phyloP scores from a whole-genome alignment of 192 early-diverging fungal species.

The Linnemannia hyalina region DNA sequence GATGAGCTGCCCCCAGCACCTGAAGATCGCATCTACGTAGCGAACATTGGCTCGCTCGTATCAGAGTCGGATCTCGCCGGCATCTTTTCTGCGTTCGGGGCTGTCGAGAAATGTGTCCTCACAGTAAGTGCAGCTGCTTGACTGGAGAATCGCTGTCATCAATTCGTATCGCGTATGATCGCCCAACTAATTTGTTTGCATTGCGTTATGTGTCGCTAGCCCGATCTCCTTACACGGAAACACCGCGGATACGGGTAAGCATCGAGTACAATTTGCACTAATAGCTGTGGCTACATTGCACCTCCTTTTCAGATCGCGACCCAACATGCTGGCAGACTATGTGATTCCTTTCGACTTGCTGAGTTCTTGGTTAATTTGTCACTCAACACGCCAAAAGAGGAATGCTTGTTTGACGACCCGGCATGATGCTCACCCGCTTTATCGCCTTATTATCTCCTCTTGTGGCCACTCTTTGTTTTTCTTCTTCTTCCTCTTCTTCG shows the following conservation, averaged over 20 bases:
- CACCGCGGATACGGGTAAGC: slow-evolving; percentile 87
- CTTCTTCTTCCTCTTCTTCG: slow-evolving; percentile 20
- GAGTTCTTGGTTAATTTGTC: not conserved
- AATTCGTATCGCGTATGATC: not conserved
- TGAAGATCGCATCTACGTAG: slow-evolving; percentile 81
- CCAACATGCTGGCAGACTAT: not conserved
- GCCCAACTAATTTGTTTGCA: not conserved
- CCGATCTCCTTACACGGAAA: slow-evolving; percentile 75
- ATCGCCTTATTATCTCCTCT: slow-evolving; percentile 23
- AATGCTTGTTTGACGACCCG: slow-evolving; percentile 16
- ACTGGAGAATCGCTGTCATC: not conserved
- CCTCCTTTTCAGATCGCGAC: not conserved
- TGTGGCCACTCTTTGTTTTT: slow-evolving; percentile 8
- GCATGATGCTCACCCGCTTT: slow-evolving; percentile 34
- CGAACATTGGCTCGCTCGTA: slow-evolving; percentile 85
- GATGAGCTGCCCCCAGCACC: slow-evolving; percentile 75
- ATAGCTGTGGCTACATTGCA: not conserved
- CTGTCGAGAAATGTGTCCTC: slow-evolving; percentile 76
- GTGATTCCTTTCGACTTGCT: not conserved
- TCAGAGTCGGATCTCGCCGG: slow-evolving; percentile 78
- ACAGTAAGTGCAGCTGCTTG: slow-evolving; percentile 60
- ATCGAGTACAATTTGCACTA: no score
- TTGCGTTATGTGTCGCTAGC: slow-evolving; percentile 53
- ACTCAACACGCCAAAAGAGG: slow-evolving; percentile 7
- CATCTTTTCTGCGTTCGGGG: slow-evolving; percentile 90